A percentile compares a stretch with the other conserved stretches of the same genome.
Conservation (phyloP, 345 rosid species). For the Isatis tinctoria region DNA sequence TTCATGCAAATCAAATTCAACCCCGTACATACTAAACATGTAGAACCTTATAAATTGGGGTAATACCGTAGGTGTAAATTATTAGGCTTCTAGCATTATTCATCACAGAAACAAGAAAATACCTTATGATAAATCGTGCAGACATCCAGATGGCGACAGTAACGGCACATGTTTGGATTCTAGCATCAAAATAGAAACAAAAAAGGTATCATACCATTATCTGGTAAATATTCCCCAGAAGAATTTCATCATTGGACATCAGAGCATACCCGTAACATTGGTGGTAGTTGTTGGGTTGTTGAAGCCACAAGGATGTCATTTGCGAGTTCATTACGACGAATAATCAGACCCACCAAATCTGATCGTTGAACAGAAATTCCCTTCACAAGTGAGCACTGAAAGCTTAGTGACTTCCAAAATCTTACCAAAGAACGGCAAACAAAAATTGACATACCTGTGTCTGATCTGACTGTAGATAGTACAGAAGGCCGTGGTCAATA, state of each 20-base stretch:
- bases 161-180: slow-evolving; percentile 78
- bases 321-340: slow-evolving; percentile 96
- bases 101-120: slow-evolving; percentile 24
- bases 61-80: background rate
- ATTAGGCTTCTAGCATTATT: background rate
- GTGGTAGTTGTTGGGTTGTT: slow-evolving; percentile 68
- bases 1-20: background rate
- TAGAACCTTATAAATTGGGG: background rate
- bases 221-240: background rate
- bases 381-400: slow-evolving; percentile 37
- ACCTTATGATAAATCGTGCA: slow-evolving; percentile 96
- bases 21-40: background rate
- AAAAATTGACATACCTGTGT: slow-evolving; percentile 55
- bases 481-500: slow-evolving; percentile 81
- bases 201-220: background rate
- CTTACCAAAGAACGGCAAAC: slow-evolving; percentile 13
- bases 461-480: slow-evolving; percentile 81
- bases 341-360: slow-evolving; percentile 85
- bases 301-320: slow-evolving; percentile 72
- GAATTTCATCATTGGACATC: slow-evolving; percentile 2
- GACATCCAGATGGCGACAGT: slow-evolving; percentile 85
- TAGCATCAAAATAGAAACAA: slow-evolving; percentile 33
- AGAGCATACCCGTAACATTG: slow-evolving; percentile 72
- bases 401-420: slow-evolving; percentile 8
- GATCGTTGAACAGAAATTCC: slow-evolving; percentile 78